A percentile compares a stretch with the other conserved stretches of the same genome.
Evolutionary conservation across 805 yeast genomes (phyloP).

Genomic region (Deakozyma indianensis): DNA sequence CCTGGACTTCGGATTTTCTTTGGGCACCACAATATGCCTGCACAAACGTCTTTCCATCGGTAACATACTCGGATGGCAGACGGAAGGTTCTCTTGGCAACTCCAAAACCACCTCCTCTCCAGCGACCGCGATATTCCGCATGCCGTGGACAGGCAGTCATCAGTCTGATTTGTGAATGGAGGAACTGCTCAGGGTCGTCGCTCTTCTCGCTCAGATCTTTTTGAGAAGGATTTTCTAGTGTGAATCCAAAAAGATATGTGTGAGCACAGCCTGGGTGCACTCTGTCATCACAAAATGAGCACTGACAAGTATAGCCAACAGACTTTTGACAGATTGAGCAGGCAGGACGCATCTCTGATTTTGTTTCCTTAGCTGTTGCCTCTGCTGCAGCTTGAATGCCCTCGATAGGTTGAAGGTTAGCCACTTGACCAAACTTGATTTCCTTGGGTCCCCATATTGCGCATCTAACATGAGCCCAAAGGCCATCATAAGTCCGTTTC

Average conservation of each 20-base stretch:
- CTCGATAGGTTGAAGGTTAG: neutral
- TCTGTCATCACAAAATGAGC: neutral
- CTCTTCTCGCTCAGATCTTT: neutral
- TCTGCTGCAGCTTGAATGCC: neutral
- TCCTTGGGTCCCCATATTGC: neutral
- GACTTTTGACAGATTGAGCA: neutral
- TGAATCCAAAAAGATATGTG: neutral
- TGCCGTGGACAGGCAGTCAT: neutral
- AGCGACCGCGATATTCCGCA: neutral
- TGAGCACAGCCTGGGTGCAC: neutral
- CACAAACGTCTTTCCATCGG: neutral
- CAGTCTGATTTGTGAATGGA: neutral
- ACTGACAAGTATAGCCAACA: neutral
- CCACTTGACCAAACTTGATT: neutral
- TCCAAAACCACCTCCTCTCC: constrained; percentile 1
- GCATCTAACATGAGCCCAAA: neutral
- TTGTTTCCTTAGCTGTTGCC: neutral
- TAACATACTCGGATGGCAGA: neutral
- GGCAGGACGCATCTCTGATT: neutral
- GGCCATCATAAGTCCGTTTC: neutral
- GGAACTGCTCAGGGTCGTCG: neutral
- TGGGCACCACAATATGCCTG: neutral
- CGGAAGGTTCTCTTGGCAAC: neutral
- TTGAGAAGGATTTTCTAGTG: neutral
- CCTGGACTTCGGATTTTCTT: neutral